Percentiles rank a stretch among this genome's conserved stretches.
These are phyloP conservation scores for Euphrasia confusa DNA, from an alignment of 257 asterid genomes.

Conservation along the genomic window DNA sequence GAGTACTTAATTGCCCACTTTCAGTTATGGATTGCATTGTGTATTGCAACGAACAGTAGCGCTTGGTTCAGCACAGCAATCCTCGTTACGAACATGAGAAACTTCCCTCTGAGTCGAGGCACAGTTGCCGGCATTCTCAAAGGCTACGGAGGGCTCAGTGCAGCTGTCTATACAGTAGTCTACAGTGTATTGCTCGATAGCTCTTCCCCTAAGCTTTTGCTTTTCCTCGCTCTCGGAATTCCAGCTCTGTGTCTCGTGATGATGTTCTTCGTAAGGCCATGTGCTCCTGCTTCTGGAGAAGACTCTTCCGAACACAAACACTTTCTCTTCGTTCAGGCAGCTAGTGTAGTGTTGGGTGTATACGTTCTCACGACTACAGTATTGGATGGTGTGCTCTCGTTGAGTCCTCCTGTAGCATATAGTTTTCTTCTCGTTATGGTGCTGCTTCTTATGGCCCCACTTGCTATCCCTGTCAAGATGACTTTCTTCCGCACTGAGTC, in stretches of 20 bases:
- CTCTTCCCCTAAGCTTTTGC: constrained; percentile 50
- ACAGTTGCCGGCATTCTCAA: constrained; percentile 67
- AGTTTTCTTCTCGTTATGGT: constrained; percentile 44
- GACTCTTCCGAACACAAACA: constrained; percentile 47
- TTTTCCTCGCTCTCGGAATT: constrained; percentile 51
- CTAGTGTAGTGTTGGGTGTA: constrained; percentile 57
- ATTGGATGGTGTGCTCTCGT: constrained; percentile 32
- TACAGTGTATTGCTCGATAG: constrained; percentile 43
- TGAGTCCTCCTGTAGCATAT: constrained; percentile 33
- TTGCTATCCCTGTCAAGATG: constrained; percentile 64
- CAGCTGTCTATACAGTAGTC: constrained; percentile 62
- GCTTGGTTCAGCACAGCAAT: constrained; percentile 71
- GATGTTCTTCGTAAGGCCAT: constrained; percentile 61
- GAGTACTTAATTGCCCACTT: constrained; percentile 18
- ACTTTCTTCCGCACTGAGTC: constrained; percentile 41
- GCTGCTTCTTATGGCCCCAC: constrained; percentile 61
- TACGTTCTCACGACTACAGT: constrained; percentile 52
- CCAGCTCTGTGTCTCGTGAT: constrained; percentile 47
- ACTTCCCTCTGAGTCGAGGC: constrained; percentile 70
- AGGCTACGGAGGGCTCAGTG: constrained; percentile 67
- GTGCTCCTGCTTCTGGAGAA: constrained; percentile 57
- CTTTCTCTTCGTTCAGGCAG: constrained; percentile 54
- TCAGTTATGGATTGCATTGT: constrained; percentile 66
- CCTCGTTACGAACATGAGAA: constrained; percentile 73
- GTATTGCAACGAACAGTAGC: constrained; percentile 55